Conservation (phyloP, 169 alveolate species). For the Plasmodium gaboni region DNA sequence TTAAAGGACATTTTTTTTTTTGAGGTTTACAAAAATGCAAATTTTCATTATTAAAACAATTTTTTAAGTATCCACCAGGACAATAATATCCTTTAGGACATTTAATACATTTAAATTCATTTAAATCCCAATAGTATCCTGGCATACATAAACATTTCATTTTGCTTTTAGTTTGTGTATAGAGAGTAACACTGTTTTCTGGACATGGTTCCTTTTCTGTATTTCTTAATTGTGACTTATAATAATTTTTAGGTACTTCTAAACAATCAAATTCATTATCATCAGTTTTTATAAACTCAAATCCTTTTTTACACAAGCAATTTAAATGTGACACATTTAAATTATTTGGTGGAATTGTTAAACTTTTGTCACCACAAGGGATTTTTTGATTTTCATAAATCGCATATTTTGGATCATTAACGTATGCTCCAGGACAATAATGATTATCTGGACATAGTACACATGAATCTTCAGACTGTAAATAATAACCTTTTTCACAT, state of each 20-base stretch:
- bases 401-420: slow-evolving; percentile 22
- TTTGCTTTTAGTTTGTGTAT: slow-evolving; percentile 48
- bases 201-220: slow-evolving; percentile 78
- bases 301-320: slow-evolving; percentile 82
- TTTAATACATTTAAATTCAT: slow-evolving; percentile 58
- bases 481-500: slow-evolving; percentile 80
- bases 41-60: slow-evolving; percentile 36
- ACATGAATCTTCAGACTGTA: slow-evolving; percentile 70
- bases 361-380: slow-evolving; percentile 72
- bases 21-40: slow-evolving; percentile 59
- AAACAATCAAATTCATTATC: slow-evolving; percentile 65
- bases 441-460: slow-evolving; percentile 79
- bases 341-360: slow-evolving; percentile 78
- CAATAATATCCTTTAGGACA: slow-evolving; percentile 83
- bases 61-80: slow-evolving; percentile 78
- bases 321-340: slow-evolving; percentile 75
- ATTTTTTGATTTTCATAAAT: slow-evolving; percentile 74
- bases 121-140: slow-evolving; percentile 59
- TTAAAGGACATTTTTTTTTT: slow-evolving; percentile 76
- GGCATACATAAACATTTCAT: slow-evolving; percentile 45
- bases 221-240: slow-evolving; percentile 77
- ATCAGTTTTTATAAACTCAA: slow-evolving; percentile 72
- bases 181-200: slow-evolving; percentile 78
- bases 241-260: slow-evolving; percentile 69
- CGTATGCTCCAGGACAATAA: slow-evolving; percentile 81